A percentile compares a stretch with the other conserved stretches of the same genome.
Evolutionary conservation across 345 rosid genomes (phyloP).

Genomic region (Eucalyptus coolabah): DNA sequence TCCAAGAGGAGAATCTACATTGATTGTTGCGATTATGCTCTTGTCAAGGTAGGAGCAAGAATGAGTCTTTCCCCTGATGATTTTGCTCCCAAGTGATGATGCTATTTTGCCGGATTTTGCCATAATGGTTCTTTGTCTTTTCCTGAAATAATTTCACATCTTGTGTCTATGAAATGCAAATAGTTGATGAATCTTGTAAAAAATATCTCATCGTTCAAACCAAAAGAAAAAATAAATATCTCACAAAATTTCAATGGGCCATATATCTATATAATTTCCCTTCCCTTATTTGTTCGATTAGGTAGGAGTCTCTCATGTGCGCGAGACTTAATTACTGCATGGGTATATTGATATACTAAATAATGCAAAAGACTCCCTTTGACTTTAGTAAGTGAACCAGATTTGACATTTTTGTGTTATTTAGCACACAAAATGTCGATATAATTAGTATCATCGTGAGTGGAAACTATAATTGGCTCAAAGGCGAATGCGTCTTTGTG

Average conservation of each 20-base stretch:
- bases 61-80: not conserved
- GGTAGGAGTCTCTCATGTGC: not conserved
- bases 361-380: not conserved
- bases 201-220: no score
- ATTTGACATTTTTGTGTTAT: no score
- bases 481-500: not conserved
- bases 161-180: not conserved
- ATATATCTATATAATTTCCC: not conserved
- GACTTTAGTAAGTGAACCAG: not conserved
- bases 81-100: not conserved
- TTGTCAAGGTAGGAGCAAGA: not conserved
- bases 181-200: not conserved
- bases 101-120: not conserved
- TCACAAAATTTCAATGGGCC: not conserved
- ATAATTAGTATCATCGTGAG: accelerated
- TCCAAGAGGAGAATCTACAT: accelerated
- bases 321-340: accelerated
- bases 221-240: no score
- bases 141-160: not conserved
- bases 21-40: not conserved
- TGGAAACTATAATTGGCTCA: not conserved
- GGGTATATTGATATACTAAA: not conserved
- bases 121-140: not conserved
- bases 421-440: no score
- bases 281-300: no score